Evolutionary conservation across 1,284 basidiomycete genomes (phyloP), one percentile per base, ranked within the genome.

Genomic region (Cryptococcus depauperatus): DNA sequence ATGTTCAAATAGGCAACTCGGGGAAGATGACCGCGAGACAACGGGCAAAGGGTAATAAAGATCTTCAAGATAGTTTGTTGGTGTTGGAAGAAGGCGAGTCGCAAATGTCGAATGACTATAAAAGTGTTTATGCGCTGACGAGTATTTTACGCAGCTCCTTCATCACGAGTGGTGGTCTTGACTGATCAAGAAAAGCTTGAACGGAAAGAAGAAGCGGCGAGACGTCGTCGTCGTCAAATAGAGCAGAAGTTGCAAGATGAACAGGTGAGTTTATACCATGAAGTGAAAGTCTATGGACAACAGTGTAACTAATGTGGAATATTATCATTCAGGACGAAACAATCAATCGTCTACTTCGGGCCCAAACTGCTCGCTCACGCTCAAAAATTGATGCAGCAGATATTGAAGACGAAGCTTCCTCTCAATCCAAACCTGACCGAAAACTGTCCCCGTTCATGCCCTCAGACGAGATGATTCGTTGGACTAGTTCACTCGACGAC

Each of bases 211-310:
- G 89, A 93, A 70, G 87, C 82, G 0, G 86, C 88, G 0, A 75
- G 88, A 26, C 85, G 89, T 63, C 76, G 89, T 37, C 85, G 82
- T 59, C 85, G 91, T 56, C 74, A 91, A 50, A 82, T 79, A 16
- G 89, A 91, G 68, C 90, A 91, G 75, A 87, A 85, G 66, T 74
- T 90, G 18, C 86, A 92, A 63, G 89, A 93, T 58, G 89, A 93
- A 66, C 92, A 92, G 78, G 87, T 82, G 48, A 33, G 71, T 63
- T 34, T 22, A 4, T 9, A 10, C 16, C 29, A 10, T 39, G n/a
- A 8, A 9, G 8, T 29, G n/a, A 29, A 29, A 29, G 28, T n/a
- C n/a, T n/a, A n/a, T n/a, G n/a, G n/a, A n/a, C n/a, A n/a, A n/a
- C n/a, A n/a, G n/a, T 25, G 33, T 41, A 47, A 14, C 16, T 38